Base-by-base conservation (phyloP, 495 filamentous ascomycete species). In the Lophium mytilinum region DNA sequence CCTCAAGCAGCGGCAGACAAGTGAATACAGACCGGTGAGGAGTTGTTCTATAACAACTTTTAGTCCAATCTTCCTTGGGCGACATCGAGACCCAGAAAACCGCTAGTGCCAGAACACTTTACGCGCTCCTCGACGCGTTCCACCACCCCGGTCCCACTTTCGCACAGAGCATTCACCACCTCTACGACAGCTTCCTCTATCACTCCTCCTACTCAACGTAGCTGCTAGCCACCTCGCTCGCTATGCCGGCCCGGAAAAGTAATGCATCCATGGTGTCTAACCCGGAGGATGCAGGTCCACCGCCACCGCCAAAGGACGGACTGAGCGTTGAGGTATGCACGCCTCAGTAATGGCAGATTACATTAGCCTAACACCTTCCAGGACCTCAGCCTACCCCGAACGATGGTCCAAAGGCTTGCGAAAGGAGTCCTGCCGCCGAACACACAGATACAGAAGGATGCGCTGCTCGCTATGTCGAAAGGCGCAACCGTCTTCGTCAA, bases 381-480 rank as follows among this genome's bases (percentile, higher is more conserved):
- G 91, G 93, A 98, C 68, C 84, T 95, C 54, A 87, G 80, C 39
- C 84, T 98, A 17, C 93, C 93, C 1, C 92, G 90, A 68, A 90
- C 90, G n/a, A 87, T 96, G 69, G 89, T 95, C 40, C 87, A 88
- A 46, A 83, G 93, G 19, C 82, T 98, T 6, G 93, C 92, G 2
- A 97, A 97, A 77, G 86, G 89, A 55, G 90, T 95, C n/a, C 79
- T 98, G n/a, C 93, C 93, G 0, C 81, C 91, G 6, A 95, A 96
- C 67, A 96, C 93, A 1, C 87, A 89, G 59, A 88, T 98, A 50
- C 89, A 95, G 64, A 95, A 90, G 59, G 92, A 96, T 71, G 93
- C 93, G 4, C 80, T 96, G 37, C 67, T 93, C 30, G 93, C 94
- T 0, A 83, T 98, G 69, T 87, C 86, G 59, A 96, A 97, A 75